Evolutionary conservation across 805 yeast genomes (phyloP), one percentile per base, ranked within the genome.

Genomic region (Metschnikowia corniflorae): DNA sequence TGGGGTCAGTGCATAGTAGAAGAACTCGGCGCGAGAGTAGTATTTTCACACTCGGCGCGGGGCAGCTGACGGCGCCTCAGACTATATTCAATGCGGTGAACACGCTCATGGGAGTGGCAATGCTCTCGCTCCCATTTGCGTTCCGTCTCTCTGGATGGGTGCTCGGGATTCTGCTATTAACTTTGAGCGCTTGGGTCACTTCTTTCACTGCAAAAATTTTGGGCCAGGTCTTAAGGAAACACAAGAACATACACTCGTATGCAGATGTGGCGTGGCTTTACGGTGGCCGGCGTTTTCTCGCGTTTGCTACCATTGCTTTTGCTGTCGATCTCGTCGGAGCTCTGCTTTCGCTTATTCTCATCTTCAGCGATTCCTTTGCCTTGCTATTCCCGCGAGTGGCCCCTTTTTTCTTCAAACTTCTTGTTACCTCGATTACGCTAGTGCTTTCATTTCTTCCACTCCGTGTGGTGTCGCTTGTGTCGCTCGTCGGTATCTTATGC

Each of bases 191-290:
- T 0, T 31, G 70, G n/a, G 49, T 66, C 3, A 77, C 86, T 0
- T 63, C 68, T 39, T 58, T 65, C 43, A 74, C 85, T 0, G 84
- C 84, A 1, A 63, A 71, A 25, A 50, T 78, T 13, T 55, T 80
- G 46, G 80, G 91, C 10, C 71, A 74, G 41, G 80, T 95, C 46
- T 72, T 87, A 72, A 87, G 82, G 44, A 81, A 87, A 1, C 93
- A 87, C 61, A 80, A 75, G 12, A 80, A 93, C 0, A 62, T 87
- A 35, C 79, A 82, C 70, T 84, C 96, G 0, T 88, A 87, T 57
- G 94, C 95, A 0, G 96, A 88, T 62, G 68, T 88, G 32, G 95
- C 94, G 3, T 81, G 77, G 50, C 85, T 86, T n/a, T 84, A 89
- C 0, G 86, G 82, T 54, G 96, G 96, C 1, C 48, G 47, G 2